A percentile compares a stretch with the other conserved stretches of the same genome.
Conservation (phyloP, 139 green algal species). For the Chlamydomonas eustigma region DNA sequence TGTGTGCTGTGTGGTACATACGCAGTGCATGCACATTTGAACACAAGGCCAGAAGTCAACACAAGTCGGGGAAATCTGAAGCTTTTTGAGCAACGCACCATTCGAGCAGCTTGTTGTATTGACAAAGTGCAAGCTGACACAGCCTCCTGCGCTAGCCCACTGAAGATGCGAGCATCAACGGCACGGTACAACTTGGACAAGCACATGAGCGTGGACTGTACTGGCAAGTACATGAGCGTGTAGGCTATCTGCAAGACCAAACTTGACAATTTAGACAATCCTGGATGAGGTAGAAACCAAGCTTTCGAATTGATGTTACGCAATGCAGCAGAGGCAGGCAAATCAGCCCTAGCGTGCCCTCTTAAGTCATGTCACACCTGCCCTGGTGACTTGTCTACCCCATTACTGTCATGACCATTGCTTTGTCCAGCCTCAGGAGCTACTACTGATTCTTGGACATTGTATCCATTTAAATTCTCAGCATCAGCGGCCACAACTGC, state of each 20-base stretch:
- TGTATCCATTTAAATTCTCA: too few species aligned
- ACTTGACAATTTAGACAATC: too few species aligned
- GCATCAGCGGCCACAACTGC: too few species aligned
- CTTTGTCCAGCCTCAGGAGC: background rate
- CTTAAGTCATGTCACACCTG: too few species aligned
- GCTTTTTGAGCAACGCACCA: background rate
- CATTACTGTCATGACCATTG: background rate
- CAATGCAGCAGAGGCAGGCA: too few species aligned
- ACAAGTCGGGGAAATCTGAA: background rate
- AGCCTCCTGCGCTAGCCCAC: slow-evolving; percentile 84
- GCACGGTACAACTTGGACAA: slow-evolving; percentile 88
- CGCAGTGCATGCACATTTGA: too few species aligned
- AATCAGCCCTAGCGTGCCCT: too few species aligned
- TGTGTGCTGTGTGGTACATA: background rate
- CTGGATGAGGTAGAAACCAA: too few species aligned
- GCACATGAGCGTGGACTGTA: slow-evolving; percentile 64
- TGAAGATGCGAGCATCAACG: slow-evolving; percentile 79
- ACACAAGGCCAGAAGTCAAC: background rate
- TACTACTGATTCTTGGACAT: background rate
- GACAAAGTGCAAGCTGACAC: slow-evolving; percentile 67
- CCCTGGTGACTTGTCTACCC: too few species aligned
- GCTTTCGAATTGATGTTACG: too few species aligned
- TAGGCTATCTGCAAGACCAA: too few species aligned
- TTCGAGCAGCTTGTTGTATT: slow-evolving; percentile 57
- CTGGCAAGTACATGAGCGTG: slow-evolving; percentile 1